These are phyloP conservation scores for Metschnikowia orientalis DNA, from an alignment of 805 yeast genomes.

Conservation along the genomic window DNA sequence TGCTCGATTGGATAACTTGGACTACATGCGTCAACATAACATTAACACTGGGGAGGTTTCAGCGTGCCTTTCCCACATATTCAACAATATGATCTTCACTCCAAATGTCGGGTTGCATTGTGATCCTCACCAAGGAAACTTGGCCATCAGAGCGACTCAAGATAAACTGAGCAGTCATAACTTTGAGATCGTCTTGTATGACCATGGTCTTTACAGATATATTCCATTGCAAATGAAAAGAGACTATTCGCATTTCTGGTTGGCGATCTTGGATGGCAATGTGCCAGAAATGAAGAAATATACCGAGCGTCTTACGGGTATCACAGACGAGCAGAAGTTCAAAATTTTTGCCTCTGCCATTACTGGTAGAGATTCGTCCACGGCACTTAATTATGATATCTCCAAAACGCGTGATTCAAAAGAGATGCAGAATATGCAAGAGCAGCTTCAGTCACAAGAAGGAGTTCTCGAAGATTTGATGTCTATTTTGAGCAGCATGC, in stretches of 20 bases:
- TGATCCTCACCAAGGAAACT: slow-evolving; percentile 97
- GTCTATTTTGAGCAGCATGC: slow-evolving; percentile 73
- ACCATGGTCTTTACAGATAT: slow-evolving; percentile 89
- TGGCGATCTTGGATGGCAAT: slow-evolving; percentile 74
- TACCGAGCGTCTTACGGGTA: slow-evolving; percentile 75
- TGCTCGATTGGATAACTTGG: slow-evolving; percentile 71
- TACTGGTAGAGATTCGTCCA: slow-evolving; percentile 86
- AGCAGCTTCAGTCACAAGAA: slow-evolving; percentile 50
- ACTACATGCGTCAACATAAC: slow-evolving; percentile 54
- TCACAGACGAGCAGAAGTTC: slow-evolving; percentile 67
- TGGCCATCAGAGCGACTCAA: slow-evolving; percentile 59
- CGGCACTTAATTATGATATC: slow-evolving; percentile 64
- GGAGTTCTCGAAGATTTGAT: slow-evolving; percentile 71
- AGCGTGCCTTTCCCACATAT: slow-evolving; percentile 80
- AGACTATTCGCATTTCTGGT: slow-evolving; percentile 89
- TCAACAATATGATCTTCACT: slow-evolving; percentile 92
- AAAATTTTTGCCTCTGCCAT: slow-evolving; percentile 87
- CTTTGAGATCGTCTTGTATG: slow-evolving; percentile 88
- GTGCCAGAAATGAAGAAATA: slow-evolving; percentile 61
- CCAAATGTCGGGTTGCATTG: slow-evolving; percentile 92
- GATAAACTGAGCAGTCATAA: slow-evolving; percentile 48
- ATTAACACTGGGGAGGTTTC: slow-evolving; percentile 79
- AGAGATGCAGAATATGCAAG: slow-evolving; percentile 68
- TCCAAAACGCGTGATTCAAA: slow-evolving; percentile 46
- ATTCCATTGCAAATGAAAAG: slow-evolving; percentile 74